phyloP scores from a whole-genome alignment of 768 basidiomycete species.

The Clitopilus passeckerianus region DNA sequence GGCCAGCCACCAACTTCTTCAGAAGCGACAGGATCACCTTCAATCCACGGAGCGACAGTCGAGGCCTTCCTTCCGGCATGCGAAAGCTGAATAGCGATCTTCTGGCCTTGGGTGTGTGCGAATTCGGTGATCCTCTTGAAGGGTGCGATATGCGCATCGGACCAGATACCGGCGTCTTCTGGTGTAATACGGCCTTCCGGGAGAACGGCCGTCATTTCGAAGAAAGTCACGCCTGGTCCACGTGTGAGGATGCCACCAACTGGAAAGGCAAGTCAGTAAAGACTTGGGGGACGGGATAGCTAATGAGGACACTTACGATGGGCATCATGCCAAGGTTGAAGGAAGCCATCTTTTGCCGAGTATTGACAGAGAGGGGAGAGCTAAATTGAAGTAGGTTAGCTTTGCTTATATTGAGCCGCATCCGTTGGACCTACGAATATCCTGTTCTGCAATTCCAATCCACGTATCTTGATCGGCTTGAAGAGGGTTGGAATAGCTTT shows the following conservation, averaged over 20 bases:
- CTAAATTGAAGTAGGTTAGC: slow-evolving; percentile 13
- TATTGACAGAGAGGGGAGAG: slow-evolving; percentile 60
- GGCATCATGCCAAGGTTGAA: slow-evolving; percentile 53
- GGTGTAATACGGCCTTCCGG: slow-evolving; percentile 64
- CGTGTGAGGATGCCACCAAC: slow-evolving; percentile 51
- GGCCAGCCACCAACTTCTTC: slow-evolving; percentile 45
- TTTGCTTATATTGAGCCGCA: background rate
- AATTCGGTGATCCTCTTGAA: slow-evolving; percentile 57
- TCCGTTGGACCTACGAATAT: slow-evolving; percentile 39
- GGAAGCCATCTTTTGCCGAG: slow-evolving; percentile 46
- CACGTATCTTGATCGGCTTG: slow-evolving; percentile 50
- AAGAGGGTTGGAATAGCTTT: slow-evolving; percentile 34
- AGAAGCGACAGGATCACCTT: slow-evolving; percentile 24
- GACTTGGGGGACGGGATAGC: slow-evolving; percentile 14
- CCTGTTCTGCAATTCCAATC: slow-evolving; percentile 48
- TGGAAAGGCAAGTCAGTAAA: slow-evolving; percentile 14
- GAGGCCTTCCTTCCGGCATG: slow-evolving; percentile 79
- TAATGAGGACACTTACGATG: slow-evolving; percentile 41
- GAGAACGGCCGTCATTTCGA: slow-evolving; percentile 65
- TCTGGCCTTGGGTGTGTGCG: slow-evolving; percentile 66
- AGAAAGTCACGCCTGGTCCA: slow-evolving; percentile 49
- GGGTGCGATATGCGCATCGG: slow-evolving; percentile 46
- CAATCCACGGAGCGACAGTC: slow-evolving; percentile 57
- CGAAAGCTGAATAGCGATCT: slow-evolving; percentile 69
- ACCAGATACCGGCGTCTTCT: slow-evolving; percentile 61